Percentiles rank a stretch among this genome's conserved stretches.
Conservation (phyloP, 225 moss, liverwort and hornwort species). For the Pseudisothecium myosuroides region DNA sequence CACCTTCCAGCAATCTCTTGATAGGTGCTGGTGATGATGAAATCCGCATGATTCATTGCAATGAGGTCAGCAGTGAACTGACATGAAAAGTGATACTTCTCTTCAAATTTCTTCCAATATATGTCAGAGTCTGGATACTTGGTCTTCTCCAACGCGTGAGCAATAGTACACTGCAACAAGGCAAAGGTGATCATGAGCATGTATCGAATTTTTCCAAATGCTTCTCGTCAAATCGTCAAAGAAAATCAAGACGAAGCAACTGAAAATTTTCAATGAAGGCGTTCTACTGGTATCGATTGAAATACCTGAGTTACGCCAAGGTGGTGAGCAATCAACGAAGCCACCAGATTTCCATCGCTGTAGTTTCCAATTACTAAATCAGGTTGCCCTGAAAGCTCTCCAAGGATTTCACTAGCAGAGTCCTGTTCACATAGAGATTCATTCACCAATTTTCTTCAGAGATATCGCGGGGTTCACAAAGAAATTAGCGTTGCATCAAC, state of each 20-base stretch:
- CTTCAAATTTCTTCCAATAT: conserved; percentile 70
- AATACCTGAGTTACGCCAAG: conserved; percentile 73
- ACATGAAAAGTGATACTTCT: conserved; percentile 85
- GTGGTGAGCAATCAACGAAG: conserved; percentile 46
- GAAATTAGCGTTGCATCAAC: background rate
- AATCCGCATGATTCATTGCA: conserved; percentile 81
- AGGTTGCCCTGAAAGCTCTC: conserved; percentile 52
- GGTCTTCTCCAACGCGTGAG: conserved; percentile 88
- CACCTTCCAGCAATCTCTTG: conserved; percentile 91
- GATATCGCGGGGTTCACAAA: background rate
- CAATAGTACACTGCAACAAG: conserved; percentile 61
- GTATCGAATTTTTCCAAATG: background rate
- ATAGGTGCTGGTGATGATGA: conserved; percentile 85
- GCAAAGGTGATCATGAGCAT: background rate
- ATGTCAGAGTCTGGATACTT: conserved; percentile 92
- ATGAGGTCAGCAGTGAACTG: conserved; percentile 92
- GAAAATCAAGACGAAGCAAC: background rate
- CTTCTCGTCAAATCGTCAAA: background rate
- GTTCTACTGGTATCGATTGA: background rate
- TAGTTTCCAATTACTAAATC: conserved; percentile 87
- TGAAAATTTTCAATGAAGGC: background rate
- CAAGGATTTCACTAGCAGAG: conserved; percentile 32
- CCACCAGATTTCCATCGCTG: conserved; percentile 83
- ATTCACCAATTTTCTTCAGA: background rate
- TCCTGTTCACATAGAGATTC: conserved; percentile 31